Base-by-base conservation (phyloP, 2,329 filamentous ascomycete species). In the Pseudogymnoascus sp. region DNA sequence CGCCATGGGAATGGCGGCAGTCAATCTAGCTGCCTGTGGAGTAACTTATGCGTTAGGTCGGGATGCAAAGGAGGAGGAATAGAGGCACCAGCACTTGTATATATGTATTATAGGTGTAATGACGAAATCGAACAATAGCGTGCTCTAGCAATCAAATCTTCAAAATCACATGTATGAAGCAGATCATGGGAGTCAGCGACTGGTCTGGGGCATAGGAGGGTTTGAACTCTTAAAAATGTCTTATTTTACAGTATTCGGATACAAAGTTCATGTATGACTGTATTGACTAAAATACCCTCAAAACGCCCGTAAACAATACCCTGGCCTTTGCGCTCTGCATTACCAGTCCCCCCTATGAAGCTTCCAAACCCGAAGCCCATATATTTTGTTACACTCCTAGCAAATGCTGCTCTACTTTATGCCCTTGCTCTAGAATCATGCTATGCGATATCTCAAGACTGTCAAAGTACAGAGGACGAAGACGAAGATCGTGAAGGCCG, bases 31-130 rank as follows among this genome's bases (percentile, higher is more conserved):
- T 7, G 77, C 78, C 10, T 78, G 82, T 59, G 81, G 82, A 2
- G 67, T 79, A 66, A 79, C 80, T 1, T 84, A 83, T 72, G 77
- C 74, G 0, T 80, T 83, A 71, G 79, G 79, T 7, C 75, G 74
- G 69, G 75, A 76, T 66, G 63, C 77, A 67, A 67, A 70, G 64
- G 67, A 71, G 39, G 68, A 70, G 45, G 40, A 64, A 26, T 61
- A 57, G 29, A 11, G 29, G 29, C 26, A 57, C 26, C 51, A 57
- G 51, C 51, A 34, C 51, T 57, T 57, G 51, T 57, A 57, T 34
- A 57, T 57, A 57, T 57, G 51, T 57, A 57, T 57, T 4, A 57
- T 57, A 57, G 51, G 26, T 57, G 51, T 57, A 34, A 51, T 34
- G 51, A 21, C n/a, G n/a, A 21, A 21, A 18, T 11, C 47, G 34